phyloP scores from a whole-genome alignment of 2,329 filamentous ascomycete species.

The Fusarium odoratissimum region DNA sequence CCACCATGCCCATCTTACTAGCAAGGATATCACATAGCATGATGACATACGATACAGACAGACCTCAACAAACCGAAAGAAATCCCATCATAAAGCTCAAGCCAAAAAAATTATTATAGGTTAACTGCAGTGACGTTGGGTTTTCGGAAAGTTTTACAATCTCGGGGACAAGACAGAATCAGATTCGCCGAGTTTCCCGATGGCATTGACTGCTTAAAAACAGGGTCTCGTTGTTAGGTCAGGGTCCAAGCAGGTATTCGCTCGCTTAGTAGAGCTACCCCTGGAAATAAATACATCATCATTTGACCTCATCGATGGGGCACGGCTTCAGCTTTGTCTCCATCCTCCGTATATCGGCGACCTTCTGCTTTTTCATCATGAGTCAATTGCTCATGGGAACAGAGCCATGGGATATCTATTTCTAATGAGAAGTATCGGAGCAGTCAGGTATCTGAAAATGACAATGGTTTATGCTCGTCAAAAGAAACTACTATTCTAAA shows the following conservation, averaged over 20 bases:
- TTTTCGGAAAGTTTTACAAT: not conserved
- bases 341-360: not conserved
- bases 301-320: conserved; percentile 25
- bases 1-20: conserved; percentile 6
- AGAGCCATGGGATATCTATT: not conserved
- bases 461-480: not conserved
- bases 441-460: not conserved
- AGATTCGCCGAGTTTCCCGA: conserved; percentile 13
- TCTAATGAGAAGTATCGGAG: not conserved
- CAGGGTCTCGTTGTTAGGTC: conserved; percentile 19
- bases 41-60: conserved; percentile 21
- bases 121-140: not conserved
- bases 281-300: conserved; percentile 20
- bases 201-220: conserved; percentile 9
- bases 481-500: not conserved
- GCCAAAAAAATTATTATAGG: not conserved
- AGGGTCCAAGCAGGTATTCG: conserved; percentile 14
- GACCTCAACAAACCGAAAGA: not conserved
- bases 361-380: not conserved
- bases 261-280: conserved; percentile 30
- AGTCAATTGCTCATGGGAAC: conserved; percentile 18
- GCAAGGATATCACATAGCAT: conserved; percentile 17
- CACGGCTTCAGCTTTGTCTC: not conserved
- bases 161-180: not conserved
- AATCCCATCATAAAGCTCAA: not conserved